Conservation (phyloP, 257 asterid species). For the Solanum dulcamara region DNA sequence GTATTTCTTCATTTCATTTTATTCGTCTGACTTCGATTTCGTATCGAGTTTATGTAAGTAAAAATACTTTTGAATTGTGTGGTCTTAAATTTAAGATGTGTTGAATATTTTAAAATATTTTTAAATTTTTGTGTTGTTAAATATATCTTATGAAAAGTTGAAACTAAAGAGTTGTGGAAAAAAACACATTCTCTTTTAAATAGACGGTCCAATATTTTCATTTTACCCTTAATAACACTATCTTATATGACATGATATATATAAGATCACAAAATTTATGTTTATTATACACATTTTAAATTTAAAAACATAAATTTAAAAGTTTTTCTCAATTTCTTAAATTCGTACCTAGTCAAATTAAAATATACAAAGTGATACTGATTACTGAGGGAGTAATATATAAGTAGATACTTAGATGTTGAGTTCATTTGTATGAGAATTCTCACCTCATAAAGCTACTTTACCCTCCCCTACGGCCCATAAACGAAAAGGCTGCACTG, state of each 20-base stretch:
- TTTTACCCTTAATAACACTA: neutral
- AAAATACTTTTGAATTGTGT: accelerated
- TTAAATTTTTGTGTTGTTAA: neutral
- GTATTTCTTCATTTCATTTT: neutral
- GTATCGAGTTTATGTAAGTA: neutral
- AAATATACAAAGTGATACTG: neutral
- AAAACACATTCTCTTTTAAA: too few relatives aligned
- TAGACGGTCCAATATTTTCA: neutral
- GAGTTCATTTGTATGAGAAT: neutral
- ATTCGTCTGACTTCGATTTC: neutral
- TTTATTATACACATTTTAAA: neutral
- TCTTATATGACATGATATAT: neutral
- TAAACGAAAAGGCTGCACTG: neutral
- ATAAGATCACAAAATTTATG: neutral
- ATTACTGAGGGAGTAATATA: neutral
- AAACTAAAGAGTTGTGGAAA: neutral
- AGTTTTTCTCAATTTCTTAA: neutral
- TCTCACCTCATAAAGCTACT: neutral
- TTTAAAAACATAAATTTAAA: neutral
- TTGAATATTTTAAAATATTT: neutral
- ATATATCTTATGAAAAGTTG: too few relatives aligned
- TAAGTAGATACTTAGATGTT: neutral
- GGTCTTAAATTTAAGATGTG: neutral
- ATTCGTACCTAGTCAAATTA: neutral
- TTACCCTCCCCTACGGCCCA: neutral